Base-by-base conservation (phyloP, 2,329 filamentous ascomycete species). In the Amesomyces nigricolor region DNA sequence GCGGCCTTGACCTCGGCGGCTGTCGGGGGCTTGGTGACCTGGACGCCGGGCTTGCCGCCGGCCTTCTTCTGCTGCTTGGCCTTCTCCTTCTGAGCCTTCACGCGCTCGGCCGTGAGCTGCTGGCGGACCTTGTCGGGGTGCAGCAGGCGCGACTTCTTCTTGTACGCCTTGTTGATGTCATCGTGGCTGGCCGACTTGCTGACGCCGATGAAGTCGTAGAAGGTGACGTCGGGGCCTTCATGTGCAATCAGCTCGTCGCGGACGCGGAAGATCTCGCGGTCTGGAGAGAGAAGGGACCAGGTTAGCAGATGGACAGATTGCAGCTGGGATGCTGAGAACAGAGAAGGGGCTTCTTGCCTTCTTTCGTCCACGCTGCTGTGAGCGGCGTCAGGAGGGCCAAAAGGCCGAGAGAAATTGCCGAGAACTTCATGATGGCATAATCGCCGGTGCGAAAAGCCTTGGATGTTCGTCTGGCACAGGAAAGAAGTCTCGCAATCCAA, bases 41-140 rank as follows among this genome's bases (percentile, higher is more conserved):
- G 79, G 55, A 83, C 81, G 35, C 80, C 83, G 1, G 80, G 76
- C 70, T 86, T 82, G 63, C 77, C 78, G 32, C 32, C 32, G 7
- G 32, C 8, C 6, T 35, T 35, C 58, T 71, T 72, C 55, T 73
- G 73, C 62, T 78, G 76, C 60, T 75, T 78, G 61, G 73, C 72
- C 66, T 76, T 80, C 67, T 78, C 79, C 51, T 78, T 73, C 42
- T 76, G 74, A 51, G 71, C 70, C 66, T 80, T 78, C 61, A 79
- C 78, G 66, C 83, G 85, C 68, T 87, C 85, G 61, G 88, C 81
- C 59, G 88, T 78, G 72, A 94, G 88, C 70, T 85, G 79, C 72
- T 91, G 89, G 72, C 87, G 89, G 65, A 92, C 91, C 78, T 97
- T 99, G 82, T 99, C 94, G 1, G 94, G 94, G 71, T 99, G 94